phyloP scores from a whole-genome alignment of 805 yeast species.

The Candida krabiensis region DNA sequence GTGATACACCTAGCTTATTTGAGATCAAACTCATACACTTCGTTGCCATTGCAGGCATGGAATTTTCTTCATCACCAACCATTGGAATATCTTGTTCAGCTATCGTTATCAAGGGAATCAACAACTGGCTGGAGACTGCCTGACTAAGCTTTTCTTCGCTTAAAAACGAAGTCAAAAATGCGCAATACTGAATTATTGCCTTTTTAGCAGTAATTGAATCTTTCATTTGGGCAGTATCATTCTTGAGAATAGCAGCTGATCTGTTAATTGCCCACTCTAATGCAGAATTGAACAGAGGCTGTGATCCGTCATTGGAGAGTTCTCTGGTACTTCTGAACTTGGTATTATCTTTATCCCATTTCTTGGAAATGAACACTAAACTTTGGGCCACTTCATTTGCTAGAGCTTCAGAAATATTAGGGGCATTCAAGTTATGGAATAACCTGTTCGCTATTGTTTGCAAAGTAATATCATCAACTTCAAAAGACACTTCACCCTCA shows the following conservation, averaged over 20 bases:
- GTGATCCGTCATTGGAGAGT: conserved; percentile 22
- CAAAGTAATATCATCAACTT: conserved; percentile 41
- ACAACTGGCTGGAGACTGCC: conserved; percentile 36
- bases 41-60: conserved; percentile 38
- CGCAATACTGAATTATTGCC: conserved; percentile 67
- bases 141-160: conserved; percentile 39
- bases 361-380: conserved; percentile 55
- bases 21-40: conserved; percentile 73
- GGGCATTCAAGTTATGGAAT: conserved; percentile 81
- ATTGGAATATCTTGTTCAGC: conserved; percentile 34
- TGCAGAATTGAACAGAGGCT: conserved; percentile 36
- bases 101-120: conserved; percentile 32
- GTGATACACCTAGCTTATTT: conserved; percentile 66
- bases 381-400: conserved; percentile 67
- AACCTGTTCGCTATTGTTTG: conserved; percentile 67
- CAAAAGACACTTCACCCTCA: conserved; percentile 30
- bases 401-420: conserved; percentile 61
- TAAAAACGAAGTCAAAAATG: conserved; percentile 56
- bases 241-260: conserved; percentile 61
- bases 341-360: conserved; percentile 55
- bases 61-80: conserved; percentile 37
- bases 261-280: conserved; percentile 64
- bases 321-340: conserved; percentile 30
- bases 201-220: conserved; percentile 61
- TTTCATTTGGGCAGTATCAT: conserved; percentile 54